Evolutionary conservation across 2,329 filamentous ascomycete species (phyloP).

Genomic region (Fusarium incarnatum): DNA sequence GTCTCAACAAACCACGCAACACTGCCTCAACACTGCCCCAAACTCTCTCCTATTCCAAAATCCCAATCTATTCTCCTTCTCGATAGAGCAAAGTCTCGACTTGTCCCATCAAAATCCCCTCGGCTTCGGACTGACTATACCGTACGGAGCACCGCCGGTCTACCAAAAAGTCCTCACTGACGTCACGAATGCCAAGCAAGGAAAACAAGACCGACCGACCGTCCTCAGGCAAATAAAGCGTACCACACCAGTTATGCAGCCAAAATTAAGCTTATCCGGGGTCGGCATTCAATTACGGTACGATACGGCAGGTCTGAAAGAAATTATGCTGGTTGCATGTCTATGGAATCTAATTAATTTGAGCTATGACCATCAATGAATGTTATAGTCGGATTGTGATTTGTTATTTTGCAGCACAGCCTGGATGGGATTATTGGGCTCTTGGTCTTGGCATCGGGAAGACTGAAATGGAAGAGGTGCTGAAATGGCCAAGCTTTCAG

Average conservation of each 20-base stretch:
- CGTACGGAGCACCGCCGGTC: background rate
- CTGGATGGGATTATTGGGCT: background rate
- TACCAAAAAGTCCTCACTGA: constrained; percentile 1
- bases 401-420: constrained; percentile 7
- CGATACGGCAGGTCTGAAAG: background rate
- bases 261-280: constrained; percentile 19
- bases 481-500: background rate
- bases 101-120: background rate
- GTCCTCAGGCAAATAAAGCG: background rate
- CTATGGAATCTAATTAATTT: constrained; percentile 3
- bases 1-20: background rate
- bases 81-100: background rate
- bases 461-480: background rate
- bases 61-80: constrained; percentile 5
- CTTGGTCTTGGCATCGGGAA: background rate
- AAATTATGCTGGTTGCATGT: background rate
- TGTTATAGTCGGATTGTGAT: background rate
- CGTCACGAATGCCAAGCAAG: constrained; percentile 7
- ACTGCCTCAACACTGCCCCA: constrained; percentile 22
- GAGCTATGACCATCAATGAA: background rate
- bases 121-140: background rate
- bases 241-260: background rate
- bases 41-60: background rate
- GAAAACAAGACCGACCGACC: background rate
- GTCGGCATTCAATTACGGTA: constrained; percentile 1